Base-by-base conservation (phyloP, 257 asterid genomes). In the Penstemon eatonii region DNA sequence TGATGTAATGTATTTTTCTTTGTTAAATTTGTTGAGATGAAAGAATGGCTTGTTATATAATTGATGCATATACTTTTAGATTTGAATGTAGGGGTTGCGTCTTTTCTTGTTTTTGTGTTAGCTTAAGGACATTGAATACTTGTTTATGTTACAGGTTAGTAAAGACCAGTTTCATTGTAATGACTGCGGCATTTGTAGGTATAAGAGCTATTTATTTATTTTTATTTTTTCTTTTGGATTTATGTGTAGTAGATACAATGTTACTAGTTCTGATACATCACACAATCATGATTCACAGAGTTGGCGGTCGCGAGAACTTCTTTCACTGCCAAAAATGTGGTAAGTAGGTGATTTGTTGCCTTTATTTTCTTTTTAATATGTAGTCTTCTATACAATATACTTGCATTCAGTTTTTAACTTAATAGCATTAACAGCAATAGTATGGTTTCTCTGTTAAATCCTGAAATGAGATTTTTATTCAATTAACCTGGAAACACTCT, bases 151-250 rank as follows among this genome's bases (percentile, higher is more conserved):
- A 56, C 84, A 88, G 98, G 78, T 75, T 67, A 54, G 66, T 25
- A 92, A 87, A 81, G 57, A 74, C 43, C 97, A 89, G 81, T 92
- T 86, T 70, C 98, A 92, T 68, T 92, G 98, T 72, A 75, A 67
- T 80, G 97, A 90, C 50, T 92, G 98, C 59, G 96, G 98, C 69
- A 92, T 92, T 75, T 92, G 98, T 83, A 86, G 98, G 98, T 92
- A 79, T 71, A 75, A 75, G 43, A 18, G 67, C 49, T 69, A 44
- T 62, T 53, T 50, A 39, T n/a, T n/a, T n/a, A 51, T 72, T 51
- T 56, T 43, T 5, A n/a, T n/a, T 52, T 46, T 8, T 9, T 63
- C 45, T 13, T 36, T 42, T n/a, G 7, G 18, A 38, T 60, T 40
- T 37, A 52, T 72, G 11, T 18, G 61, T 63, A 40, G 7, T 57